phyloP scores from a whole-genome alignment of 805 yeast genomes.

The Ogataea polymorpha region DNA sequence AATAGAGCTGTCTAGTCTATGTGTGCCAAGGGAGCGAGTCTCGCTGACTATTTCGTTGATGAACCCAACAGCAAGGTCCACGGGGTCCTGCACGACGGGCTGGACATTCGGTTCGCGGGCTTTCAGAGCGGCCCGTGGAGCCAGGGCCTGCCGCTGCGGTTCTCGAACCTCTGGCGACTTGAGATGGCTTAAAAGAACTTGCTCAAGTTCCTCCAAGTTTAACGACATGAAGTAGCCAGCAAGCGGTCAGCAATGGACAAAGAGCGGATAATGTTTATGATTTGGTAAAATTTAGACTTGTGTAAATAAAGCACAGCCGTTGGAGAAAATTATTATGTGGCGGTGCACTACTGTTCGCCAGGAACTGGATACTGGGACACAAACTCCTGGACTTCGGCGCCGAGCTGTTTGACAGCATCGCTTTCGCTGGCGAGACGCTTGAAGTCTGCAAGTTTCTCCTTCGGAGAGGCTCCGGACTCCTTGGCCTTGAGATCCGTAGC shows the following conservation, averaged over 20 bases:
- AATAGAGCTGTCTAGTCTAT: background rate
- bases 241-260: background rate
- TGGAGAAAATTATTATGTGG: background rate
- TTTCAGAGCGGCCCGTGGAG: conserved; percentile 8
- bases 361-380: conserved; percentile 82
- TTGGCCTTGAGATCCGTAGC: conserved; percentile 58
- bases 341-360: conserved; percentile 51
- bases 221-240: conserved; percentile 1
- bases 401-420: conserved; percentile 56
- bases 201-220: conserved; percentile 8
- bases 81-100: conserved; percentile 2
- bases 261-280: background rate
- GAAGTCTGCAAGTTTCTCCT: conserved; percentile 64
- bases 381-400: conserved; percentile 68
- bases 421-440: conserved; percentile 65
- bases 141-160: background rate
- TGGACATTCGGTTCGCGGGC: conserved; percentile 8
- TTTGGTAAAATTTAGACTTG: background rate
- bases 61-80: conserved; percentile 11
- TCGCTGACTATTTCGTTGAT: conserved; percentile 6
- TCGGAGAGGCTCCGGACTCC: conserved; percentile 56
- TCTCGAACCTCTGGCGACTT: conserved; percentile 1
- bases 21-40: background rate
- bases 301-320: conserved; percentile 9
- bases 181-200: conserved; percentile 9